Conservation (phyloP, 768 basidiomycete species). For the Mycena polygramma region DNA sequence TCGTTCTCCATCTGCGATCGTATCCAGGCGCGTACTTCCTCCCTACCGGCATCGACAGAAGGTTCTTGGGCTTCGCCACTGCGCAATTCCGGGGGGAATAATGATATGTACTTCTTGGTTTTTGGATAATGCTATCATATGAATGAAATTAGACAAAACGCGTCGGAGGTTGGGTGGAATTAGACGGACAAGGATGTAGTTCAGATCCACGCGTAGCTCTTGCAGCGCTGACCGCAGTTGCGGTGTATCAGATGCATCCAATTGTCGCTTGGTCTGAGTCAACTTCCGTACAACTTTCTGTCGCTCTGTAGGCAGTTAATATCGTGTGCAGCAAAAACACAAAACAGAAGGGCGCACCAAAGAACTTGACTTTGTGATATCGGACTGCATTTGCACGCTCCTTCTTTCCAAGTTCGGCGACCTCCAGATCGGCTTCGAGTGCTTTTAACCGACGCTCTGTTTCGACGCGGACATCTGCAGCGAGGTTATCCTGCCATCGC, state of each 20-base stretch:
- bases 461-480: slow-evolving; percentile 86
- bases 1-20: slow-evolving; percentile 71
- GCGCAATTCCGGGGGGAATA: slow-evolving; percentile 82
- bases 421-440: slow-evolving; percentile 79
- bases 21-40: slow-evolving; percentile 72
- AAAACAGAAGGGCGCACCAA: slow-evolving; percentile 67
- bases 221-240: slow-evolving; percentile 63
- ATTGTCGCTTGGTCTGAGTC: slow-evolving; percentile 70
- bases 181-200: slow-evolving; percentile 82
- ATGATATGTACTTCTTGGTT: slow-evolving; percentile 87
- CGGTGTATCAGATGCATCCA: slow-evolving; percentile 53
- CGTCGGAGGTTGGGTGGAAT: background rate
- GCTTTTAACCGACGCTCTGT: slow-evolving; percentile 84
- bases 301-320: slow-evolving; percentile 67
- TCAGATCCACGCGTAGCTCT: slow-evolving; percentile 86
- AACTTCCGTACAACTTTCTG: slow-evolving; percentile 89
- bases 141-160: slow-evolving; percentile 4
- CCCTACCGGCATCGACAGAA: slow-evolving; percentile 63
- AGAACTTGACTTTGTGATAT: slow-evolving; percentile 96
- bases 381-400: slow-evolving; percentile 80
- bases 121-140: slow-evolving; percentile 81
- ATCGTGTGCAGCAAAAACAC: background rate
- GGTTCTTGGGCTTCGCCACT: slow-evolving; percentile 47
- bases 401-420: slow-evolving; percentile 71
- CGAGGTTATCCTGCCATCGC: slow-evolving; percentile 73